Evolutionary conservation across 2,329 filamentous ascomycete genomes (phyloP).

Genomic region (Davidsoniella eucalypti): DNA sequence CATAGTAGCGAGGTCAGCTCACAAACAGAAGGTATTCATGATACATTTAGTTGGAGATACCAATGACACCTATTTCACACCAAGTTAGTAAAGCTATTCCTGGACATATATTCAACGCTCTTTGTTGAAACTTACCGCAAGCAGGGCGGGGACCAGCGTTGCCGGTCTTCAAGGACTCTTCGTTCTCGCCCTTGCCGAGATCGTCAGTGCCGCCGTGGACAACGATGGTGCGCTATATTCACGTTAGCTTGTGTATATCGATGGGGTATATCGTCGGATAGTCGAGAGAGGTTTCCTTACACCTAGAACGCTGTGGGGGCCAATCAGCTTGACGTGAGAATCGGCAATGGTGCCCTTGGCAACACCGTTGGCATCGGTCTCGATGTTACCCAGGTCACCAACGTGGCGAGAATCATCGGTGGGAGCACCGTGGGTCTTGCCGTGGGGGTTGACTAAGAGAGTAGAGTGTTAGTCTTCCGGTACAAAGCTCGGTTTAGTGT

Average conservation of each 20-base stretch:
- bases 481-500: neutral
- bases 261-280: neutral
- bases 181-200: conserved; percentile 78
- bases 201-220: conserved; percentile 93
- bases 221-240: conserved; percentile 68
- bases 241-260: conserved; percentile 13
- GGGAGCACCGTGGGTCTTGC: conserved; percentile 84
- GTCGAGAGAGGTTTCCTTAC: conserved; percentile 31
- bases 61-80: conserved; percentile 54
- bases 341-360: conserved; percentile 66
- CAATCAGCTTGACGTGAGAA: conserved; percentile 85
- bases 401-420: conserved; percentile 76
- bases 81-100: neutral
- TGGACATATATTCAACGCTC: neutral
- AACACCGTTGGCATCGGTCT: conserved; percentile 86
- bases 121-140: conserved; percentile 50
- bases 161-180: conserved; percentile 96
- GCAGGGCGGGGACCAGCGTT: conserved; percentile 88
- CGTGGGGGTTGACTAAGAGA: conserved; percentile 51
- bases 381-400: conserved; percentile 93
- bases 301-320: conserved; percentile 85
- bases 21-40: no score
- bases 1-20: neutral
- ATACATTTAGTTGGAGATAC: conserved; percentile 53
- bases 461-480: conserved; percentile 12